These are phyloP conservation scores for Nicotiana paniculata DNA, from an alignment of 257 asterid genomes.

Conservation along the genomic window DNA sequence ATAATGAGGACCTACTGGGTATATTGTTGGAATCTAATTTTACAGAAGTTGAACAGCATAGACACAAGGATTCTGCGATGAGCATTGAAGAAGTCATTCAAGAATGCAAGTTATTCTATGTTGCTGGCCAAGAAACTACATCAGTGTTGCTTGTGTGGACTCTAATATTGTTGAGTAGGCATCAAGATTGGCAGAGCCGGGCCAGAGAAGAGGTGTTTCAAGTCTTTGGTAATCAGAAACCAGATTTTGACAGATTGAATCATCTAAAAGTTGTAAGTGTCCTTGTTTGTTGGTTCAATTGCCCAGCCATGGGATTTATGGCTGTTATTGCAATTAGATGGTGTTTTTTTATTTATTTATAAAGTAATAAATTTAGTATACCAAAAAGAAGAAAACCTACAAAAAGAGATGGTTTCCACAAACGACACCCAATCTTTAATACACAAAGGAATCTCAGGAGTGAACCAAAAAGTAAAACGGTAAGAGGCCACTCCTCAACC, in stretches of 20 bases:
- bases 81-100: constrained; percentile 20
- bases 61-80: constrained; percentile 9
- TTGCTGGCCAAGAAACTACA: constrained; percentile 58
- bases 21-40: constrained; percentile 17
- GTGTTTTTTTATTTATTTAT: not conserved
- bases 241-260: constrained; percentile 22
- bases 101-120: constrained; percentile 47
- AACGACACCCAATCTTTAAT: no score
- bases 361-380: no score
- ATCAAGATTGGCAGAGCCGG: constrained; percentile 28
- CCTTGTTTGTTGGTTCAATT: not conserved
- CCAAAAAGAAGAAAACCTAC: no score
- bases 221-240: constrained; percentile 23
- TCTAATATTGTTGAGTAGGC: constrained; percentile 25
- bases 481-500: no score
- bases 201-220: constrained; percentile 33
- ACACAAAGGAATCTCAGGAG: no score
- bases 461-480: no score
- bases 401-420: no score
- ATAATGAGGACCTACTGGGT: constrained; percentile 11
- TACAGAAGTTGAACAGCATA: constrained; percentile 7
- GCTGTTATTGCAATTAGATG: not conserved
- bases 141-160: constrained; percentile 49
- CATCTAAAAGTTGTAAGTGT: constrained; percentile 30
- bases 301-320: not conserved